Percentiles rank a stretch among this genome's conserved stretches.
Evolutionary conservation across 345 rosid species (phyloP).

Genomic region (Crucihimalaya himalaica): DNA sequence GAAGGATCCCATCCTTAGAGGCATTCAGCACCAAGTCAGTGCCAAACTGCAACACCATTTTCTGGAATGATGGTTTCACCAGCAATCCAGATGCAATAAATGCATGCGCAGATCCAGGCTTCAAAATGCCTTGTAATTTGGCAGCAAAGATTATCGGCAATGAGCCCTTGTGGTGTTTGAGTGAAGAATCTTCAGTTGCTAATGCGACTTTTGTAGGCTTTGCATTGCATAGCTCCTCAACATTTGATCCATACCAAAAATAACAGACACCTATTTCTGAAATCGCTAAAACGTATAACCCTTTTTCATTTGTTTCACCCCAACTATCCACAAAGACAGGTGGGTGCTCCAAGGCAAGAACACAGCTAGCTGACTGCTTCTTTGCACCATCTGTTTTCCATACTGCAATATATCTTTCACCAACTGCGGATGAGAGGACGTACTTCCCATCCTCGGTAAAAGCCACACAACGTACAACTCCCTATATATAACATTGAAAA

Average conservation of each 20-base stretch:
- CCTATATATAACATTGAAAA: slow-evolving; percentile 46
- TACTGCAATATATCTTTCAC: slow-evolving; percentile 76
- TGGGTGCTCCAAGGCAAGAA: slow-evolving; percentile 94
- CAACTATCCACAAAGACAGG: slow-evolving; percentile 74
- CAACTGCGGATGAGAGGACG: slow-evolving; percentile 76
- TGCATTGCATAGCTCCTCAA: slow-evolving; percentile 59
- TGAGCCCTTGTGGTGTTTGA: slow-evolving; percentile 52
- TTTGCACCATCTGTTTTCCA: slow-evolving; percentile 77
- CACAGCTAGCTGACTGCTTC: slow-evolving; percentile 85
- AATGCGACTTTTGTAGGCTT: slow-evolving; percentile 71
- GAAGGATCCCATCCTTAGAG: slow-evolving; percentile 74
- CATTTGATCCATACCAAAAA: slow-evolving; percentile 72
- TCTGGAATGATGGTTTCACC: slow-evolving; percentile 86
- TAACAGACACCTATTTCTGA: slow-evolving; percentile 89
- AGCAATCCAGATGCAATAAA: slow-evolving; percentile 77
- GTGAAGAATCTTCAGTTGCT: slow-evolving; percentile 48
- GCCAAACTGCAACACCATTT: slow-evolving; percentile 66
- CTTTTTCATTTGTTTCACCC: slow-evolving; percentile 51
- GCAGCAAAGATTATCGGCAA: slow-evolving; percentile 71
- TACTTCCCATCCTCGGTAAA: slow-evolving; percentile 82
- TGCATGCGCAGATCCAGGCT: slow-evolving; percentile 54
- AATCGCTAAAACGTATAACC: slow-evolving; percentile 68
- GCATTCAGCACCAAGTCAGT: slow-evolving; percentile 55
- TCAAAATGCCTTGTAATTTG: slow-evolving; percentile 66
- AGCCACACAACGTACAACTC: slow-evolving; percentile 71